Evolutionary conservation across 768 basidiomycete species (phyloP).

Genomic region (Psilocybe sp.): DNA sequence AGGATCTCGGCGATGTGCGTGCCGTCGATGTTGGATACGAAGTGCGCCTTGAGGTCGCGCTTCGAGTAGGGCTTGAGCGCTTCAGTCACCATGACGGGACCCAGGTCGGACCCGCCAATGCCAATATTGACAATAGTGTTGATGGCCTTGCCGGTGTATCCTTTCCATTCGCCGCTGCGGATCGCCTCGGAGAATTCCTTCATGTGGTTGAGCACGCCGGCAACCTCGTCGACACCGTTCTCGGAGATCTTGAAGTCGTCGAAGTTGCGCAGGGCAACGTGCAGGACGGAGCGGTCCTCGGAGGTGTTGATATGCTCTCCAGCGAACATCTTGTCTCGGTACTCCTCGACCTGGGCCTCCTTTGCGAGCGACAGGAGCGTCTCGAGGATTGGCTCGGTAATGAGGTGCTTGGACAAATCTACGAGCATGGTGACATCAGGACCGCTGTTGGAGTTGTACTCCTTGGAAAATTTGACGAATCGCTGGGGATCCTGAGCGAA

Average conservation of each 20-base stretch:
- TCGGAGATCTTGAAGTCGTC: slow-evolving; percentile 78
- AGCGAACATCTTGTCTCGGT: slow-evolving; percentile 90
- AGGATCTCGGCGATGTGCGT: slow-evolving; percentile 93
- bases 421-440: slow-evolving; percentile 80
- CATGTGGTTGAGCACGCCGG: slow-evolving; percentile 84
- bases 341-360: slow-evolving; percentile 83
- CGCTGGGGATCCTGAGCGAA: slow-evolving; percentile 86
- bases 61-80: slow-evolving; percentile 92
- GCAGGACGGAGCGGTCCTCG: slow-evolving; percentile 95
- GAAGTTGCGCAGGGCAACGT: slow-evolving; percentile 86
- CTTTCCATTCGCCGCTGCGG: slow-evolving; percentile 88
- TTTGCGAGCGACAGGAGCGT: slow-evolving; percentile 76
- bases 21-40: slow-evolving; percentile 98
- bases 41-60: slow-evolving; percentile 81
- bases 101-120: slow-evolving; percentile 96
- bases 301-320: slow-evolving; percentile 99
- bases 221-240: slow-evolving; percentile 79
- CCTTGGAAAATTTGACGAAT: slow-evolving; percentile 80
- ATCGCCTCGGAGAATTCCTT: slow-evolving; percentile 84
- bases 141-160: slow-evolving; percentile 95
- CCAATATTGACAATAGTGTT: slow-evolving; percentile 97
- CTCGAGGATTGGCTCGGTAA: slow-evolving; percentile 80
- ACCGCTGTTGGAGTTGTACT: slow-evolving; percentile 66
- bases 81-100: slow-evolving; percentile 99
- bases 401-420: slow-evolving; percentile 96